phyloP scores from a whole-genome alignment of 352 stramenopile species.

The Phytophthora quininea region DNA sequence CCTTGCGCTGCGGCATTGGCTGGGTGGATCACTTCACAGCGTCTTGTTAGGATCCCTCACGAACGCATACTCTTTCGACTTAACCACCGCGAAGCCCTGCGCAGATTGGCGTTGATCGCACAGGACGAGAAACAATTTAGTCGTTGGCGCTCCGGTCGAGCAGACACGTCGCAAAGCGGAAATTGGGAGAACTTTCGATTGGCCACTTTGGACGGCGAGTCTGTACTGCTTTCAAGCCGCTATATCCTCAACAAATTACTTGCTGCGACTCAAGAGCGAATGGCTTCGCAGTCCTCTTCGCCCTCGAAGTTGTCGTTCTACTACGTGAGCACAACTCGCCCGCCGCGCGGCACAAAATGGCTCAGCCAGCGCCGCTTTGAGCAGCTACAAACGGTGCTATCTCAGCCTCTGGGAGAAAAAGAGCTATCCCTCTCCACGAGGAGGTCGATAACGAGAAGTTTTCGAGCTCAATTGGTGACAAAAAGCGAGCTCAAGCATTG shows the following conservation, averaged over 20 bases:
- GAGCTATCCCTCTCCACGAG: slow-evolving; percentile 24
- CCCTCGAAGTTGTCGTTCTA: slow-evolving; percentile 57
- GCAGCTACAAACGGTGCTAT: slow-evolving; percentile 54
- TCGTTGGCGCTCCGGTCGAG: slow-evolving; percentile 49
- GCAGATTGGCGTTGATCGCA: slow-evolving; percentile 68
- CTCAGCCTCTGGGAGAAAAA: slow-evolving; percentile 19
- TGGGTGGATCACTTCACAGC: slow-evolving; percentile 63
- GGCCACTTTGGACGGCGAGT: slow-evolving; percentile 67
- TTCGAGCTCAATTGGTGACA: neutral
- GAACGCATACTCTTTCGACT: slow-evolving; percentile 68
- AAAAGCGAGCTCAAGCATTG: slow-evolving; percentile 24
- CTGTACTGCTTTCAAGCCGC: slow-evolving; percentile 62
- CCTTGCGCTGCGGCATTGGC: slow-evolving; percentile 50
- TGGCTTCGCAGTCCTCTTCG: neutral
- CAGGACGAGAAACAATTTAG: slow-evolving; percentile 78
- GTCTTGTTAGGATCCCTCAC: slow-evolving; percentile 73
- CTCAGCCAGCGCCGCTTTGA: slow-evolving; percentile 62
- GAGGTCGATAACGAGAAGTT: slow-evolving; percentile 2
- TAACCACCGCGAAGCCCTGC: slow-evolving; percentile 57
- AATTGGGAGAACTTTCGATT: slow-evolving; percentile 92
- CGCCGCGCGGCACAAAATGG: slow-evolving; percentile 55
- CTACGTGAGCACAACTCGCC: slow-evolving; percentile 84
- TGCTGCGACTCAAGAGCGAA: slow-evolving; percentile 14
- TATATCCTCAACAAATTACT: slow-evolving; percentile 81
- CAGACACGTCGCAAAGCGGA: slow-evolving; percentile 83